These are phyloP conservation scores for Thecaphora thlaspeos DNA, from an alignment of 1,284 basidiomycete genomes.

Conservation along the genomic window DNA sequence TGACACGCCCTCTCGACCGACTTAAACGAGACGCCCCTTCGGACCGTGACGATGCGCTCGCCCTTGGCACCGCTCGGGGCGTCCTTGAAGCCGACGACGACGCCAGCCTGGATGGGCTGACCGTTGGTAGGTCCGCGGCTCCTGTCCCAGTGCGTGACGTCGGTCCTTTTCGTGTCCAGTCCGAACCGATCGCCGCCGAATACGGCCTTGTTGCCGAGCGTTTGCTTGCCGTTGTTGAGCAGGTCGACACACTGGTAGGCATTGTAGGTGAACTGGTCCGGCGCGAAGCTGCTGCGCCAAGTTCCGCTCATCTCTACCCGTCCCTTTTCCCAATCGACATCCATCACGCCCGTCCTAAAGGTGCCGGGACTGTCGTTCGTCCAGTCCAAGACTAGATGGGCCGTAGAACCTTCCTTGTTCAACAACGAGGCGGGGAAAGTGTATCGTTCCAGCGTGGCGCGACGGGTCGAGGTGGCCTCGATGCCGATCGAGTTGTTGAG, in stretches of 20 bases:
- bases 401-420: slow-evolving; percentile 12
- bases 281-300: slow-evolving; percentile 38
- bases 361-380: slow-evolving; percentile 48
- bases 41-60: slow-evolving; percentile 27
- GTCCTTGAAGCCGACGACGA: slow-evolving; percentile 24
- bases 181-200: slow-evolving; percentile 43
- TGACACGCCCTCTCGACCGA: slow-evolving; percentile 42
- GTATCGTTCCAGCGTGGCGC: slow-evolving; percentile 43
- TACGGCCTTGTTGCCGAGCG: slow-evolving; percentile 32
- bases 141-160: slow-evolving; percentile 27
- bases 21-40: slow-evolving; percentile 41
- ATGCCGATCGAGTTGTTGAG: slow-evolving; percentile 47
- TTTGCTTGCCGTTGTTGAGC: slow-evolving; percentile 29
- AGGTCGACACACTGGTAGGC: slow-evolving; percentile 45
- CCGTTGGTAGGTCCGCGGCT: slow-evolving; percentile 12
- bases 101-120: slow-evolving; percentile 41
- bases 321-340: slow-evolving; percentile 27
- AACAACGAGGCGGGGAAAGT: slow-evolving; percentile 33
- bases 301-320: slow-evolving; percentile 41
- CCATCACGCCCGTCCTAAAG: slow-evolving; percentile 32
- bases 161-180: slow-evolving; percentile 31
- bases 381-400: slow-evolving; percentile 46
- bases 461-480: slow-evolving; percentile 39
- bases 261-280: slow-evolving; percentile 24
- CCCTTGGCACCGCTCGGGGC: slow-evolving; percentile 2